phyloP scores from a whole-genome alignment of 345 rosid genomes.

The Gynandropsis gynandra region DNA sequence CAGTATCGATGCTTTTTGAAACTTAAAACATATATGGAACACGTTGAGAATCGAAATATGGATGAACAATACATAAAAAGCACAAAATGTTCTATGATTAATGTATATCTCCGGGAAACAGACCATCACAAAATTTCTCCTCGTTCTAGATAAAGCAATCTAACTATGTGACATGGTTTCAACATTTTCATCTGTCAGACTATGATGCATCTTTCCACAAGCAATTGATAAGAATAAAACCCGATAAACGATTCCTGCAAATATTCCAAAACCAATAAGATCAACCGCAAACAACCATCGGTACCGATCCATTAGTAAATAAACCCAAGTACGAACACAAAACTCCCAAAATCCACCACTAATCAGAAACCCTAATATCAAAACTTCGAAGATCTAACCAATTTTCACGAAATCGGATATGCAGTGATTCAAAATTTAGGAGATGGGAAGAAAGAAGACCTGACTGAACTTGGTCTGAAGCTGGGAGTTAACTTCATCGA shows the following conservation, averaged over 20 bases:
- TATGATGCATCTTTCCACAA: too few relatives aligned
- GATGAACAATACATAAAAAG: background rate
- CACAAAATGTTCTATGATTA: background rate
- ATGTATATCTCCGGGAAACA: background rate
- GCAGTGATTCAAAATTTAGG: background rate
- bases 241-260: too few relatives aligned
- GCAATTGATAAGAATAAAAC: too few relatives aligned
- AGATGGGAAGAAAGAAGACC: slow-evolving; percentile 31
- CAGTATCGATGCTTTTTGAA: background rate
- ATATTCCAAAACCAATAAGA: background rate
- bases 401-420: background rate
- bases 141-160: background rate
- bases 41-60: background rate
- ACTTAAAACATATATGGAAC: too few relatives aligned
- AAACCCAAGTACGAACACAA: too few relatives aligned
- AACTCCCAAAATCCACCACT: too few relatives aligned
- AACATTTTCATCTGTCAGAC: too few relatives aligned
- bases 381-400: background rate
- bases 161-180: background rate
- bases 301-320: too few relatives aligned
- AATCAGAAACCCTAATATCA: background rate
- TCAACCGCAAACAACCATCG: too few relatives aligned
- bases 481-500: slow-evolving; percentile 82
- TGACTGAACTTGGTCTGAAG: slow-evolving; percentile 94
- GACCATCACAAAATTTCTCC: background rate